Evolutionary conservation across 2,329 filamentous ascomycete genomes (phyloP), one percentile per base, ranked within the genome.

Genomic region (Fusarium palustre): DNA sequence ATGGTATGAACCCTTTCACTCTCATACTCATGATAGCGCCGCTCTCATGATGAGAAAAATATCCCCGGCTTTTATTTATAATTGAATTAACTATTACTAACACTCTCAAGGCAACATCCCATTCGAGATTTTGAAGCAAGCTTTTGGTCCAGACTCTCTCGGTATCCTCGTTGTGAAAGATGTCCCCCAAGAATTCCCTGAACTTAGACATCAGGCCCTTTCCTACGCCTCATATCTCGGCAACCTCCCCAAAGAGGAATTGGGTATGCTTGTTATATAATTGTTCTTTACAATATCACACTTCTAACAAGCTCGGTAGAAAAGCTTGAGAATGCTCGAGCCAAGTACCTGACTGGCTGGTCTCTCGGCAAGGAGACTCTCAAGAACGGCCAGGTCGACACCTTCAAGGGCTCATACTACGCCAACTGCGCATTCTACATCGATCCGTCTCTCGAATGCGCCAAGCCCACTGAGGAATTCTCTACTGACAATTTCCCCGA

Each of bases 161-260:
- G 96, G 96, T 0, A 97, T 99, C 54, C 90, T 99, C 57, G 83
- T 98, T n/a, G 94, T 99, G 48, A 93, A 92, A 77, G 92, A 94
- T 76, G 87, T 98, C 0, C 92, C 94, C 0, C 67, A 85, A 8
- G 84, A 88, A 54, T 99, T 97, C 74, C 80, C 86, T 16, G 80
- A 86, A n/a, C 82, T 97, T 43, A 88, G 96, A 64, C 87, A 87
- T 62, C 87, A 87, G 63, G 86, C 97, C 3, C 85, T 99, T 9
- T 96, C 93, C 0, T 96, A 96, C 77, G 90, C 94, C 6, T 97
- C 93, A 0, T 96, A 97, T 77, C 88, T 98, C 39, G 96, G 92
- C 34, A 94, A 94, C 68, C 85, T 98, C 7, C 87, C 93, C 7
- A 80, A 86, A 28, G 80, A 87, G 16, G 88, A 94, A 71, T 86